These are phyloP conservation scores for Fonticula alba DNA, from an alignment of 78 protist species.

Conservation along the genomic window DNA sequence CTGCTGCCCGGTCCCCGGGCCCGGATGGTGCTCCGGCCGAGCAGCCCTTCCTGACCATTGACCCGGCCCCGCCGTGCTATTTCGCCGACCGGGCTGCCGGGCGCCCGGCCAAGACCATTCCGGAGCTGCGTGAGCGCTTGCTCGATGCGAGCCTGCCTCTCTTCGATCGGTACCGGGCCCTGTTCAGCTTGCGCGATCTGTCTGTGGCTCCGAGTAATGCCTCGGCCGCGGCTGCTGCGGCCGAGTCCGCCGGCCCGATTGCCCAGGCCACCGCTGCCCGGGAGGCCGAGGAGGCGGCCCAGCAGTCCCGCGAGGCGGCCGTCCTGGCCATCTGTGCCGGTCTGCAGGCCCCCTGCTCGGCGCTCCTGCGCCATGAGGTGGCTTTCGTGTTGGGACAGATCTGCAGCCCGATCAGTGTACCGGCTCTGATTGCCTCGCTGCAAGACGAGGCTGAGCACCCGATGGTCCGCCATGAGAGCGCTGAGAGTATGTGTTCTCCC, in stretches of 20 bases:
- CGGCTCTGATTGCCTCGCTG: no score
- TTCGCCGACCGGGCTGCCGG: not conserved
- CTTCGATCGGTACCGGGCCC: slow-evolving; percentile 26
- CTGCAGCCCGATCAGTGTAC: not conserved
- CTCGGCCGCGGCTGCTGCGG: no score
- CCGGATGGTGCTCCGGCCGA: no score
- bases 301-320: not conserved
- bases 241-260: no score
- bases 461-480: slow-evolving; percentile 25
- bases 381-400: slow-evolving; percentile 21
- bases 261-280: no score
- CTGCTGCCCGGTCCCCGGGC: no score
- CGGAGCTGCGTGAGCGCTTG: not conserved
- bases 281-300: no score
- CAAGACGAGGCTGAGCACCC: not conserved
- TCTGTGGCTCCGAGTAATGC: no score
- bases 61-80: slow-evolving; percentile 27
- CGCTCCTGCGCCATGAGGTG: slow-evolving; percentile 18
- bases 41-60: slow-evolving; percentile 11
- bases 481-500: not conserved
- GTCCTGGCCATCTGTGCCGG: slow-evolving; percentile 9
- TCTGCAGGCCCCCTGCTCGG: not conserved
- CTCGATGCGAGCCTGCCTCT: not conserved
- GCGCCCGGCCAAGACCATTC: not conserved
- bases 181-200: no score